Evolutionary conservation across 192 early-diverging fungal species (phyloP).

Genomic region (Diversispora epigaea): DNA sequence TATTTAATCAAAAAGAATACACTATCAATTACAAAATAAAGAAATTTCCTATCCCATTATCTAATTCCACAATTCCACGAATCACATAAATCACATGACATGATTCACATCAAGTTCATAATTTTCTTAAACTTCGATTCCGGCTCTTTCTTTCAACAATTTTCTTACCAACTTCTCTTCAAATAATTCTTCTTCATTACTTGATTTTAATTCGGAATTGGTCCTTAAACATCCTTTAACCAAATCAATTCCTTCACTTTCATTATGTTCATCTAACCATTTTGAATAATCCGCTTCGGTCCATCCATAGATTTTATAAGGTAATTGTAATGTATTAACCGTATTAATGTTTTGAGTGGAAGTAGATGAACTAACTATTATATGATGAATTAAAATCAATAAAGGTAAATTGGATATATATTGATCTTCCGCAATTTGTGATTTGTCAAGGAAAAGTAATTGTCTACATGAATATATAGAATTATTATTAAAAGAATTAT

Average conservation of each 20-base stretch:
- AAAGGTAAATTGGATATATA: conserved; percentile 51
- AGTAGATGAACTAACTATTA: conserved; percentile 57
- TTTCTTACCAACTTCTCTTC: conserved; percentile 1
- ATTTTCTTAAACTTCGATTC: conserved; percentile 14
- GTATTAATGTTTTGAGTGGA: conserved; percentile 12
- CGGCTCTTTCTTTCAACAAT: conserved; percentile 15
- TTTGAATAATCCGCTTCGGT: conserved; percentile 62
- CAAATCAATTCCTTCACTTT: conserved; percentile 48
- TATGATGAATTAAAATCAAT: conserved; percentile 60
- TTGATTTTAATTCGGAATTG: not conserved
- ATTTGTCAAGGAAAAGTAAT: conserved; percentile 63
- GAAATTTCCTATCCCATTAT: too few species aligned
- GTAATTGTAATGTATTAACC: conserved; percentile 44
- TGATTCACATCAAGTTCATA: too few species aligned
- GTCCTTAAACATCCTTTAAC: conserved; percentile 5
- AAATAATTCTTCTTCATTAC: not conserved
- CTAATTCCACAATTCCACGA: too few species aligned
- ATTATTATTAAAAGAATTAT: not conserved
- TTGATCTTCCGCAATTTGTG: conserved; percentile 50
- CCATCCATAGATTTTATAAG: conserved; percentile 57
- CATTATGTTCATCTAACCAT: conserved; percentile 64
- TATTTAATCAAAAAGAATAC: too few species aligned
- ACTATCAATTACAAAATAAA: too few species aligned
- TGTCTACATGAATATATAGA: conserved; percentile 37
- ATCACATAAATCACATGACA: too few species aligned